Conservation (phyloP, 2,329 filamentous ascomycete genomes). For the Phyllosticta citrichinensis region DNA sequence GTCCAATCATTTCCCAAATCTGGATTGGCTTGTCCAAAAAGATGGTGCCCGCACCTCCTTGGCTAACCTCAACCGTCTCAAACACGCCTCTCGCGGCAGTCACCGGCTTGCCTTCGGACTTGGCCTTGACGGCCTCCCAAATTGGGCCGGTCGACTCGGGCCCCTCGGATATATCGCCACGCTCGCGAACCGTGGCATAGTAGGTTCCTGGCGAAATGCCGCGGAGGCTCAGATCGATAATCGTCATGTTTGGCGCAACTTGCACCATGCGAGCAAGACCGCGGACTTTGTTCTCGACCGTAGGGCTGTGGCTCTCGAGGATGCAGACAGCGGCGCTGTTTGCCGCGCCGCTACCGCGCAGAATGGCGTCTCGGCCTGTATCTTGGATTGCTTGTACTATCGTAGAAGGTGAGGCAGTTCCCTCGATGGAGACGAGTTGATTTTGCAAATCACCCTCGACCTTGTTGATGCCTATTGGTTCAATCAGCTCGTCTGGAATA, state of each 20-base stretch:
- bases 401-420: conserved; percentile 80
- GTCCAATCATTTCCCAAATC: conserved; percentile 93
- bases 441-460: conserved; percentile 74
- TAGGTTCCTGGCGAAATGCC: conserved; percentile 76
- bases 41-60: conserved; percentile 64
- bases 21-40: conserved; percentile 76
- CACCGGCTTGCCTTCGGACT: conserved; percentile 23
- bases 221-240: conserved; percentile 79
- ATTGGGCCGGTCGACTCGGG: conserved; percentile 74
- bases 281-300: conserved; percentile 58
- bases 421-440: conserved; percentile 75
- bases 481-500: conserved; percentile 10
- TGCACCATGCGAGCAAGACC: conserved; percentile 92
- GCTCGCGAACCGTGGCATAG: conserved; percentile 72
- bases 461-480: conserved; percentile 60
- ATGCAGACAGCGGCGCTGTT: conserved; percentile 93
- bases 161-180: conserved; percentile 76
- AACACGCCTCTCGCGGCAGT: conserved; percentile 49
- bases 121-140: conserved; percentile 51
- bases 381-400: conserved; percentile 83
- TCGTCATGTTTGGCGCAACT: conserved; percentile 64
- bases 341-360: conserved; percentile 76
- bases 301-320: conserved; percentile 67
- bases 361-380: conserved; percentile 86
- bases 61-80: conserved; percentile 64